Conservation (phyloP, 2,329 filamentous ascomycete species). For the Paraconiothyrium brasiliense region DNA sequence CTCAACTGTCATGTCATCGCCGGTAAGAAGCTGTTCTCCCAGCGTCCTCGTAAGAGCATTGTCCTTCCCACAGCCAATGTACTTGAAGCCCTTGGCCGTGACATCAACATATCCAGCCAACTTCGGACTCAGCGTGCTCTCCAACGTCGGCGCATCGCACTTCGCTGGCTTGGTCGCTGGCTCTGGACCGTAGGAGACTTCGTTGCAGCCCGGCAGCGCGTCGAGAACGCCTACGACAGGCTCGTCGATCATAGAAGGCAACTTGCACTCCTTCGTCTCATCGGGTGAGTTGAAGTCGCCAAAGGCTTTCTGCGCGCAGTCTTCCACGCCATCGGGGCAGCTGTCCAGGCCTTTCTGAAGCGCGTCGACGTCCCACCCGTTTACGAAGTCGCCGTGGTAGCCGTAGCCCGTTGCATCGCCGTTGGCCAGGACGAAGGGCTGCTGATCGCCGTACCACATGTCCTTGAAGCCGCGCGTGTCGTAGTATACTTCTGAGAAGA, state of each 20-base stretch:
- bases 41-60: slow-evolving; percentile 46
- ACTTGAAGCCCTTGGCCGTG: slow-evolving; percentile 62
- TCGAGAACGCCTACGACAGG: slow-evolving; percentile 55
- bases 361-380: slow-evolving; percentile 73
- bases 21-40: slow-evolving; percentile 31
- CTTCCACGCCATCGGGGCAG: slow-evolving; percentile 62
- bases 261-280: slow-evolving; percentile 55
- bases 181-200: slow-evolving; percentile 53
- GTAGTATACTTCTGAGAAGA: slow-evolving; percentile 69
- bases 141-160: slow-evolving; percentile 26
- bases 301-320: slow-evolving; percentile 50
- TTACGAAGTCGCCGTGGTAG: slow-evolving; percentile 74
- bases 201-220: slow-evolving; percentile 66
- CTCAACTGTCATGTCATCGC: slow-evolving; percentile 62
- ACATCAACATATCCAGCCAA: slow-evolving; percentile 57
- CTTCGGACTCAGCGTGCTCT: slow-evolving; percentile 52
- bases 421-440: slow-evolving; percentile 69
- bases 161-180: slow-evolving; percentile 19
- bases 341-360: slow-evolving; percentile 74
- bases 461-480: slow-evolving; percentile 60
- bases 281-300: slow-evolving; percentile 55
- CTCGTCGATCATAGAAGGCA: slow-evolving; percentile 59
- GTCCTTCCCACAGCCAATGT: slow-evolving; percentile 67
- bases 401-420: slow-evolving; percentile 76
- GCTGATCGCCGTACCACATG: slow-evolving; percentile 54